Evolutionary conservation across 345 rosid species (phyloP), one percentile per base, ranked within the genome.

Genomic region (Pistacia integerrima): DNA sequence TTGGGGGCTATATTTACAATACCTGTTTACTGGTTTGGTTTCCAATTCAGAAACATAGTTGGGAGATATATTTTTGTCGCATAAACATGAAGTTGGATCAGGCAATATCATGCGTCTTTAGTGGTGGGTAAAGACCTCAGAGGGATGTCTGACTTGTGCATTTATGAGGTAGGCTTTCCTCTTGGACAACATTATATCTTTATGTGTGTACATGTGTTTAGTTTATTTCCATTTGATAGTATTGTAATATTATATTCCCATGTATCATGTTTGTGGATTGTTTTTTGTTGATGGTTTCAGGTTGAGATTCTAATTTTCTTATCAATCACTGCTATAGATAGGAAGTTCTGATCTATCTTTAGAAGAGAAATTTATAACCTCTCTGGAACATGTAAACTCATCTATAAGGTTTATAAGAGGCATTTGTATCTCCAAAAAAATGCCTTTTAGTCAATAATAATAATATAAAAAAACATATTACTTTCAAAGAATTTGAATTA

Each of bases 121-220:
- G 88, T 79, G 92, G 88, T 74, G 93, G 87, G 44, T 90, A 89
- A 81, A 83, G 82, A 82, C 86, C 60, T 75, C 67, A 82, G 79
- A 89, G 90, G 85, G 85, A 94, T 94, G 95, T 89, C 93, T 70
- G 93, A 81, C 86, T 85, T 88, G 68, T 87, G 89, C 81, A 63
- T 90, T 61, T 85, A 88, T 64, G 88, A 90, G 94, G 97, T 94
- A 78, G 52, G 84, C 33, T 28, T 60, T 57, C 2, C 49, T 13
- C 51, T 59, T 62, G 66, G 22, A n/a, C 30, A 30, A 60, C 62
- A 54, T 56, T 4, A 64, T 9, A 6, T 38, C 10, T 8, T 1
- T 66, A 8, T 66, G 1, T 44, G 69, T 12, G 36, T 22, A 10
- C 12, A 5, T 11, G 3, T 48, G 35, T 67, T 41, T n/a, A 1